Evolutionary conservation across 768 basidiomycete species (phyloP), one percentile per base, ranked within the genome.

Genomic region (Sarcodon aspratus): DNA sequence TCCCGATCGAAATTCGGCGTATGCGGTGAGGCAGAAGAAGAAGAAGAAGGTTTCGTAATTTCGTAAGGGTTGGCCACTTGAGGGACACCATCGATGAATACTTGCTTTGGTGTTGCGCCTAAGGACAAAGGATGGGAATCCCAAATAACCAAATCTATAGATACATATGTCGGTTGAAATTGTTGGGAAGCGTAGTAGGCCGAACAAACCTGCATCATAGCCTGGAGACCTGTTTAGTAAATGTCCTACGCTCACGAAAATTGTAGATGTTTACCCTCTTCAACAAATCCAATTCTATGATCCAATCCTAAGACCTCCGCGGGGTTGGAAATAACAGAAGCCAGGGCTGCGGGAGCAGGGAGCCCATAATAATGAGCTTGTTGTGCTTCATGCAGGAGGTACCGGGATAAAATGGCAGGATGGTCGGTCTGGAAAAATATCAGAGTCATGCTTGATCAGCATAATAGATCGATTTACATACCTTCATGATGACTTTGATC

Each of bases 41-140:
- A 55, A 0, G 55, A 51, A 0, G 76, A 72, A 0, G 83, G 78
- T 59, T 86, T 86, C 6, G 52, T 47, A 1, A 66, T 45, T 1
- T 61, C 51, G 35, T 65, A 51, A 0, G 79, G 66, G 2, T 59
- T 21, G 4, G 46, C 12, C 71, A 66, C 58, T 61, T 93, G 91
- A 0, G 79, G 61, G 49, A 92, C 83, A 9, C 90, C 90, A 55
- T 94, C 91, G 48, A 92, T 81, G 62, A 75, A 89, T 0, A 90
- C 87, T 57, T 92, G 88, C 3, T 67, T 63, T 0, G 91, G 90
- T 1, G 87, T 90, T 0, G 89, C 82, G 17, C 88, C 89, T 3
- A 92, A 69, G 0, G 75, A 59, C 18, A 94, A 71, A 0, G 89
- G 91, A 61, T 91, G 87, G 4, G 76, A 77, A 50, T 86, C 82